Conservation (phyloP, 805 yeast species). For the Candida multigemmis region DNA sequence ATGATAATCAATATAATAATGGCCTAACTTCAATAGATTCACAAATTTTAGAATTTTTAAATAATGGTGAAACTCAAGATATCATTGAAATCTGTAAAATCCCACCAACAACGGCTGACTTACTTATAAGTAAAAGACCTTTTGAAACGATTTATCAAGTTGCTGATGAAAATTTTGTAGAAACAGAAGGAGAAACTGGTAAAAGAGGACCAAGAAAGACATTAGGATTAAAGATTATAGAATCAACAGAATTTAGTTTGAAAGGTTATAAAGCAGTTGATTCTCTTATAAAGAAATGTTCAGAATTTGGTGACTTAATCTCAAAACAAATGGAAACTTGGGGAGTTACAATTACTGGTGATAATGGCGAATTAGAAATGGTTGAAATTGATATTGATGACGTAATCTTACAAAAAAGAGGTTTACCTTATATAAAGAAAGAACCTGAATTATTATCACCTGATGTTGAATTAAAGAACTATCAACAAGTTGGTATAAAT, state of each 20-base stretch:
- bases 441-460: slow-evolving; percentile 64
- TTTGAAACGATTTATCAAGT: slow-evolving; percentile 51
- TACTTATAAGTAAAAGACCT: slow-evolving; percentile 64
- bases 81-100: slow-evolving; percentile 74
- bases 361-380: slow-evolving; percentile 61
- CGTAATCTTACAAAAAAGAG: slow-evolving; percentile 11
- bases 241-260: slow-evolving; percentile 58
- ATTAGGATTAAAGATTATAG: slow-evolving; percentile 68
- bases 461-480: slow-evolving; percentile 66
- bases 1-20: slow-evolving; percentile 18
- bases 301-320: slow-evolving; percentile 64
- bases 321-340: slow-evolving; percentile 67
- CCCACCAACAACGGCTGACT: slow-evolving; percentile 54
- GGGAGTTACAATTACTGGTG: slow-evolving; percentile 77
- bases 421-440: slow-evolving; percentile 43
- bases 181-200: slow-evolving; percentile 24
- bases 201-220: slow-evolving; percentile 36
- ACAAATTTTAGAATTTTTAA: slow-evolving; percentile 67
- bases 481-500: slow-evolving; percentile 95
- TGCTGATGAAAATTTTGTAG: slow-evolving; percentile 44
- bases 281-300: slow-evolving; percentile 78
- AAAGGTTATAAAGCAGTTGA: slow-evolving; percentile 93
- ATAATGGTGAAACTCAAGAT: slow-evolving; percentile 67
- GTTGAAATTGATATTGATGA: slow-evolving; percentile 35
- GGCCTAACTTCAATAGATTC: slow-evolving; percentile 46